These are phyloP conservation scores for Favolaschia claudopus DNA, from an alignment of 768 basidiomycete species.

Conservation along the genomic window DNA sequence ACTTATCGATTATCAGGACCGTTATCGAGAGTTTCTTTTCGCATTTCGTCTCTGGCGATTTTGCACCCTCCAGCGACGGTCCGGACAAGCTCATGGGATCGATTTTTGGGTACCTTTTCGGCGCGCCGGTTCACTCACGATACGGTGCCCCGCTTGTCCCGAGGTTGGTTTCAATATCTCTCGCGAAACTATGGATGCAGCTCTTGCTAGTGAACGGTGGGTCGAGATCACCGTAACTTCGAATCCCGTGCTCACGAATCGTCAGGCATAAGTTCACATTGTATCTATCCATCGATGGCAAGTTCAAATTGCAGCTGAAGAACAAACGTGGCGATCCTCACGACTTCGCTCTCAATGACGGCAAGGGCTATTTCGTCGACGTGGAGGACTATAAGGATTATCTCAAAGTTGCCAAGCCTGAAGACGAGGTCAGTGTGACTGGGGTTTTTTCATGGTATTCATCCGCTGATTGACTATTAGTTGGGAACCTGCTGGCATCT, in stretches of 20 bases:
- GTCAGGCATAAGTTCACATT: constrained; percentile 35
- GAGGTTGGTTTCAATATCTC: constrained; percentile 38
- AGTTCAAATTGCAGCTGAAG: constrained; percentile 33
- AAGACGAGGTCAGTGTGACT: too few species aligned
- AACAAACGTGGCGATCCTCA: constrained; percentile 37
- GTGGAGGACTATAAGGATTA: constrained; percentile 24
- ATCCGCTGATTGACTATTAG: too few species aligned
- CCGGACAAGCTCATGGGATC: constrained; percentile 32
- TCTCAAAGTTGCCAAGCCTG: too few species aligned
- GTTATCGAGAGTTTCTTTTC: constrained; percentile 29
- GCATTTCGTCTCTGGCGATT: constrained; percentile 34
- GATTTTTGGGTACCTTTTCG: constrained; percentile 20
- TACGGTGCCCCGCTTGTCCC: constrained; percentile 37
- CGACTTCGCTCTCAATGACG: constrained; percentile 36
- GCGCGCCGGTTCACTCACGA: constrained; percentile 17
- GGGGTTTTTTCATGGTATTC: too few species aligned
- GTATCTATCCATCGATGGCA: constrained; percentile 36
- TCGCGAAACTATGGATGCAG: constrained; percentile 20
- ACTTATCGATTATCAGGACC: constrained; percentile 22
- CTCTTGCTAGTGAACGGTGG: constrained; percentile 23
- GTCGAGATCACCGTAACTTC: constrained; percentile 4
- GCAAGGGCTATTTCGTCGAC: constrained; percentile 33
- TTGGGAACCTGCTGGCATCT: too few species aligned
- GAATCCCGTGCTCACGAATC: neutral
- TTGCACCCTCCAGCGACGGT: constrained; percentile 23